Percentiles rank a stretch among this genome's conserved stretches.
phyloP scores from a whole-genome alignment of 1,284 basidiomycete genomes.

The Ceratobasidium sp. region DNA sequence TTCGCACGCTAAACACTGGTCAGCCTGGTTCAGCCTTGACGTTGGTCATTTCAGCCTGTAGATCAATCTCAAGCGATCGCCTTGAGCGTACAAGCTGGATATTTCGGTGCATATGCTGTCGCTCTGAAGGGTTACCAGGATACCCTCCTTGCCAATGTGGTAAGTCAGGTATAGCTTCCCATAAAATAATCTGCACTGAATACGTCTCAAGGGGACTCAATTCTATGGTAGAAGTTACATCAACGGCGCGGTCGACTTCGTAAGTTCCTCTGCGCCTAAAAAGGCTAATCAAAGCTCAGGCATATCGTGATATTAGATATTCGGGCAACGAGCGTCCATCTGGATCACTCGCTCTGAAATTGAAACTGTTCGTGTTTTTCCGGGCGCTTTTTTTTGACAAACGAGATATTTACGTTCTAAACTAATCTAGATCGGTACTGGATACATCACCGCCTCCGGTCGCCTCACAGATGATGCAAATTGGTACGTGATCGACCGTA shows the following conservation, averaged over 20 bases:
- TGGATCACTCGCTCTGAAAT: constrained; percentile 45
- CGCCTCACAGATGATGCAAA: constrained; percentile 44
- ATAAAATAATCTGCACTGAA: not conserved
- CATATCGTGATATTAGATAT: constrained; percentile 37
- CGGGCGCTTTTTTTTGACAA: constrained; percentile 6
- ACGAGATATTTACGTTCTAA: constrained; percentile 22
- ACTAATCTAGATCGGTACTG: constrained; percentile 42
- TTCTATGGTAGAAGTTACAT: constrained; percentile 46
- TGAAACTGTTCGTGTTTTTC: constrained; percentile 32
- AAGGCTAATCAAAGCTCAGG: not conserved
- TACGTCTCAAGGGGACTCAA: constrained; percentile 43
- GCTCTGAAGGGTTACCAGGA: constrained; percentile 41
- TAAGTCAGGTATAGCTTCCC: not conserved
- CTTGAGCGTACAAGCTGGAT: constrained; percentile 45
- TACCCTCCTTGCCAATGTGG: constrained; percentile 38
- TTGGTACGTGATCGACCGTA: constrained; percentile 47
- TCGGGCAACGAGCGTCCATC: constrained; percentile 44
- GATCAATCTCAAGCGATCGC: constrained; percentile 48
- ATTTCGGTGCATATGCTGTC: constrained; percentile 39
- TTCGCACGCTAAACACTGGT: not conserved
- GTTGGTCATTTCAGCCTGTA: constrained; percentile 23
- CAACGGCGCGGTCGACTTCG: constrained; percentile 47
- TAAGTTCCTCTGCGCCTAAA: too few species aligned
- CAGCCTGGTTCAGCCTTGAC: not conserved
- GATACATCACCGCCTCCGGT: constrained; percentile 47